A percentile compares a stretch with the other conserved stretches of the same genome.
phyloP scores from a whole-genome alignment of 2,329 filamentous ascomycete species.

The Pseudocercospora crystallina region DNA sequence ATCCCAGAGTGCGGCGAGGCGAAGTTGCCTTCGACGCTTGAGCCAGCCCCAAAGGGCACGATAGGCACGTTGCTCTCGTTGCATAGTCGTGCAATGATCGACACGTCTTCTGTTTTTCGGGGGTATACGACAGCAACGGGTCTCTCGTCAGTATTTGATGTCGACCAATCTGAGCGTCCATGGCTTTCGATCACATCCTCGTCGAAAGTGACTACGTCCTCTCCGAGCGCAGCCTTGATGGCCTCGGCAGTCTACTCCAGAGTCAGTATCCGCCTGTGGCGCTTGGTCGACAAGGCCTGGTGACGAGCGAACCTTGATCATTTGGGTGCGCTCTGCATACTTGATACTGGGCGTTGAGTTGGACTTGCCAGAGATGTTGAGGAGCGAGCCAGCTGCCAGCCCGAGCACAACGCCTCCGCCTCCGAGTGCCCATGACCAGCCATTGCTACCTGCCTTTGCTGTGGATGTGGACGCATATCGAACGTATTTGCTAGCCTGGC shows the following conservation, averaged over 20 bases:
- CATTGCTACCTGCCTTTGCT: neutral
- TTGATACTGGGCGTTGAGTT: neutral
- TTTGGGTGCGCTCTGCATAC: constrained; percentile 17
- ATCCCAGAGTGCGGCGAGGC: constrained; percentile 82
- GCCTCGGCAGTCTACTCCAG: constrained; percentile 16
- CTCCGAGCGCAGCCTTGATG: constrained; percentile 10
- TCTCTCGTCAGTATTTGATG: constrained; percentile 18
- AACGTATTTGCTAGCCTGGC: neutral
- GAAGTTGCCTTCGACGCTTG: constrained; percentile 76
- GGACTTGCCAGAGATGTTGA: neutral
- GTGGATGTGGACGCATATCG: neutral
- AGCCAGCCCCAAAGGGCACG: constrained; percentile 24
- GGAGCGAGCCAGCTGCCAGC: constrained; percentile 2
- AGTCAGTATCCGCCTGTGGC: neutral
- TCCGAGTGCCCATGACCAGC: neutral
- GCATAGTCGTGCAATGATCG: constrained; percentile 17
- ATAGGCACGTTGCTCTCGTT: constrained; percentile 19
- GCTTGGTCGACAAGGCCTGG: neutral
- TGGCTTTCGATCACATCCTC: constrained; percentile 25
- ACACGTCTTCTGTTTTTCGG: constrained; percentile 18
- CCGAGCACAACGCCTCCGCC: constrained; percentile 4
- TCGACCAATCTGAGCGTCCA: constrained; percentile 24
- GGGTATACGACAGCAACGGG: constrained; percentile 25
- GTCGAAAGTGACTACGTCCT: constrained; percentile 22
- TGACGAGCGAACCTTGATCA: constrained; percentile 17